A percentile compares a stretch with the other conserved stretches of the same genome.
These are phyloP conservation scores for Poa pratensis DNA, from an alignment of 176 grass and related monocot species.

Conservation along the genomic window DNA sequence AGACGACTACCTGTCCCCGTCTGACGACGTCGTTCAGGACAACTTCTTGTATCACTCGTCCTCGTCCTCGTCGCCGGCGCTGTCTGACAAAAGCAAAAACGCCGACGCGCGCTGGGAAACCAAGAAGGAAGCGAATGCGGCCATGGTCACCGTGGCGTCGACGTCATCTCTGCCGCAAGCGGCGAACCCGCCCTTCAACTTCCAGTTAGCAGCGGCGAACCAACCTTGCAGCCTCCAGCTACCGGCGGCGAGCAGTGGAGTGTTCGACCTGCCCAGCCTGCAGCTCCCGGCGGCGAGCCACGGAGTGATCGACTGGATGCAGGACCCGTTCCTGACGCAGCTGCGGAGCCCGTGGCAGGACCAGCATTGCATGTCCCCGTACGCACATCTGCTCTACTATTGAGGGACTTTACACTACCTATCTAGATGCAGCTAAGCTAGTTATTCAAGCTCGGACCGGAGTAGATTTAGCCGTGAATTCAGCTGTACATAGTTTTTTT, in stretches of 20 bases:
- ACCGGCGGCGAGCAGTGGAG: not conserved
- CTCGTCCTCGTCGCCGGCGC: not conserved
- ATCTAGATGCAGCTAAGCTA: no score
- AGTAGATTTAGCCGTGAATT: no score
- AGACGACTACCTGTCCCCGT: conserved; percentile 41
- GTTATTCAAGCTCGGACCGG: no score
- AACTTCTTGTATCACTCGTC: conserved; percentile 23
- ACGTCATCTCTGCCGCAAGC: not conserved
- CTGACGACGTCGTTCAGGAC: conserved; percentile 41
- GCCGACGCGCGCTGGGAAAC: conserved; percentile 18
- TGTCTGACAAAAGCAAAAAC: not conserved
- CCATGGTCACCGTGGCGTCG: conserved; percentile 41
- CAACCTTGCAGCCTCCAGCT: no score
- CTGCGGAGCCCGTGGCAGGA: conserved; percentile 78
- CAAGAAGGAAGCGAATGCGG: conserved; percentile 42
- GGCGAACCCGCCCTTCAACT: not conserved
- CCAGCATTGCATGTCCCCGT: not conserved
- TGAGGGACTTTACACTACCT: no score
- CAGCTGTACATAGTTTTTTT: no score
- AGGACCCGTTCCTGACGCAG: conserved; percentile 65
- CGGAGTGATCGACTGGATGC: conserved; percentile 57
- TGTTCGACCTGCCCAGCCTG: not conserved
- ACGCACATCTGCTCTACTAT: conserved; percentile 44
- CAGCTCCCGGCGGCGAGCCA: conserved; percentile 21
- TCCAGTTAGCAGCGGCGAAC: not conserved